Percentiles rank a stretch among this genome's conserved stretches.
Evolutionary conservation across 116 monocot species (phyloP).

Genomic region (Iris pallida): DNA sequence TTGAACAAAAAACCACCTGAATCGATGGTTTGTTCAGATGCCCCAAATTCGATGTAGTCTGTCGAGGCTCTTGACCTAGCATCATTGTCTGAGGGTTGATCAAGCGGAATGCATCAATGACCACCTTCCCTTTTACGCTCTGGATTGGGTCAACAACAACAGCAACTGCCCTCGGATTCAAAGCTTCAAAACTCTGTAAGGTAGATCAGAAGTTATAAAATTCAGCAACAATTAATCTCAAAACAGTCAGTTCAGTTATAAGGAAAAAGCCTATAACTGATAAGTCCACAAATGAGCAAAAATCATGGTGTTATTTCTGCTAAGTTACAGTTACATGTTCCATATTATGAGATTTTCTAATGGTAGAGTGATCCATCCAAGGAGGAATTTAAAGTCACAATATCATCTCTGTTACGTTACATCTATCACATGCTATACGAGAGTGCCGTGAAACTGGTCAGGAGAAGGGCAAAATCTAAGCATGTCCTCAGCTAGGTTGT

Average conservation of each 20-base stretch:
- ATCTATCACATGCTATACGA: too few species aligned
- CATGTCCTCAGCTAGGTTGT: too few species aligned
- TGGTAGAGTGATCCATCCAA: too few species aligned
- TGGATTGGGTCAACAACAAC: slow-evolving; percentile 55
- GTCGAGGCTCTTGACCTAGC: slow-evolving; percentile 56
- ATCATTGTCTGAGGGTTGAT: slow-evolving; percentile 60
- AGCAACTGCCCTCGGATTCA: slow-evolving; percentile 50
- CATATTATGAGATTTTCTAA: too few species aligned
- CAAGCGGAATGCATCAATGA: slow-evolving; percentile 49
- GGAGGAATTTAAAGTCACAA: too few species aligned
- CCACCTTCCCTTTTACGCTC: slow-evolving; percentile 54
- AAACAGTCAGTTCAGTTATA: neutral
- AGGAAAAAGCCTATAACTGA: neutral
- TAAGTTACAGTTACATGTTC: neutral
- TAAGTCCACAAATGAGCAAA: neutral
- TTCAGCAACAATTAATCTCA: neutral
- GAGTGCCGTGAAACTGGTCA: too few species aligned
- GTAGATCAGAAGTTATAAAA: neutral
- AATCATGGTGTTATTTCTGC: neutral
- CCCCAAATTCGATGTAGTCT: slow-evolving; percentile 51
- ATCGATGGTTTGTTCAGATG: slow-evolving; percentile 57
- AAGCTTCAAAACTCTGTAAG: slow-evolving; percentile 54
- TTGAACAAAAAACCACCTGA: slow-evolving; percentile 18
- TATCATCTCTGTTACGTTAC: too few species aligned
- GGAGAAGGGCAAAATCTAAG: too few species aligned